Conservation (phyloP, 768 basidiomycete genomes). For the Boletus reticulatus region DNA sequence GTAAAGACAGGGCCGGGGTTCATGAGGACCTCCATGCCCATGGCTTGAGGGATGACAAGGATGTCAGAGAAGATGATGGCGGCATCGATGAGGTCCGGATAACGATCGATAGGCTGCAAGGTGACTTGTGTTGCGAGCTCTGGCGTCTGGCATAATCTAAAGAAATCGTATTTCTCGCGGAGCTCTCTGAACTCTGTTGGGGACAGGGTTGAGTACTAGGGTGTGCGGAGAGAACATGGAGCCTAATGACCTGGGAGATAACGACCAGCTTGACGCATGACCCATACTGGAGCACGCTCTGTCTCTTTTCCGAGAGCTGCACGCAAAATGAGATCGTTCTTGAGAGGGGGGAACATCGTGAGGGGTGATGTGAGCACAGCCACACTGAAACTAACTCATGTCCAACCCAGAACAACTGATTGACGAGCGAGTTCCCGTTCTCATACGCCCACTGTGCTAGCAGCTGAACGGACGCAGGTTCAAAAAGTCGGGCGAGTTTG, state of each 20-base stretch:
- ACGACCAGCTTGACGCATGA: slow-evolving; percentile 96
- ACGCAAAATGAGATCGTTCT: slow-evolving; percentile 87
- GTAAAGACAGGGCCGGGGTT: slow-evolving; percentile 90
- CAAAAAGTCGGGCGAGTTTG: slow-evolving; percentile 79
- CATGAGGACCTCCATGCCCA: slow-evolving; percentile 97
- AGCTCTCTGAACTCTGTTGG: slow-evolving; percentile 82
- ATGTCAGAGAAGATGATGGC: slow-evolving; percentile 99
- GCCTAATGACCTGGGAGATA: slow-evolving; percentile 78
- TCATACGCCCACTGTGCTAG: neutral
- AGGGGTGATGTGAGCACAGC: slow-evolving; percentile 3
- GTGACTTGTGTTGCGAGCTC: slow-evolving; percentile 85
- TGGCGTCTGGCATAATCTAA: slow-evolving; percentile 94
- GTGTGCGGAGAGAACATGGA: neutral
- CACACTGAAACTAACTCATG: neutral
- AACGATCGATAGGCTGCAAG: slow-evolving; percentile 90
- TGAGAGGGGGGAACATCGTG: slow-evolving; percentile 66
- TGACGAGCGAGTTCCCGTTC: slow-evolving; percentile 49
- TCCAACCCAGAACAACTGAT: slow-evolving; percentile 60
- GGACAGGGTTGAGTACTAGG: neutral
- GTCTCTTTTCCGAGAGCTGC: slow-evolving; percentile 88
- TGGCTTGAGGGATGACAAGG: slow-evolving; percentile 94
- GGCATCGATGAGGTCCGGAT: slow-evolving; percentile 84
- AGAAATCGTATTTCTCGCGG: slow-evolving; percentile 87
- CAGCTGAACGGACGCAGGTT: slow-evolving; percentile 44
- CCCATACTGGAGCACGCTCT: slow-evolving; percentile 95